Evolutionary conservation across 1,284 basidiomycete species (phyloP).

Genomic region (Pterula multifida): DNA sequence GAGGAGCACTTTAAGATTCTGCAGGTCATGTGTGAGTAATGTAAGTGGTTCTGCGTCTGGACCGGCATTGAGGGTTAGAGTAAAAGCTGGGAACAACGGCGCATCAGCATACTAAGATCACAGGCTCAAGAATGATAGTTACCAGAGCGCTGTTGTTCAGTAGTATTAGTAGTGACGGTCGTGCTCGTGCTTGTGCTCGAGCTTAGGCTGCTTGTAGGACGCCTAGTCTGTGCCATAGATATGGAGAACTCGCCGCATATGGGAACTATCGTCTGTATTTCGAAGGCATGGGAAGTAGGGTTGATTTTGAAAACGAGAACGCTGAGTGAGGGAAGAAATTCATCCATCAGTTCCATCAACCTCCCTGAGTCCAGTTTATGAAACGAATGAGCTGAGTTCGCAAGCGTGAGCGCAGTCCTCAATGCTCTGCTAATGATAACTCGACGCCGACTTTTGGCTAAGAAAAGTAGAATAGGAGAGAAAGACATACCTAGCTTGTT

Average conservation of each 20-base stretch:
- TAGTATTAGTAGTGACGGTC: constrained; percentile 11
- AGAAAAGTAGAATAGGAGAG: neutral
- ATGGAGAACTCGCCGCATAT: constrained; percentile 40
- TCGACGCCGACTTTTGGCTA: neutral
- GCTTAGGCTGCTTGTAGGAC: neutral
- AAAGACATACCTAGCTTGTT: neutral
- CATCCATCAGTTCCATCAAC: too few species aligned
- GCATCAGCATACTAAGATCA: neutral
- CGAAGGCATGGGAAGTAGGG: constrained; percentile 17
- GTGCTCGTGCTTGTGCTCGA: neutral
- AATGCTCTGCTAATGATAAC: neutral
- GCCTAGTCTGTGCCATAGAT: constrained; percentile 35
- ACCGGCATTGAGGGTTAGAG: constrained; percentile 33
- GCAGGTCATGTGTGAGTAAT: constrained; percentile 34
- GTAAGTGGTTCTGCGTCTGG: constrained; percentile 23
- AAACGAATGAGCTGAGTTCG: too few species aligned
- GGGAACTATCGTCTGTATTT: constrained; percentile 36
- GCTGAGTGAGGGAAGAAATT: constrained; percentile 16
- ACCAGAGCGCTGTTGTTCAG: constrained; percentile 14
- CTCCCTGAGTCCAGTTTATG: too few species aligned
- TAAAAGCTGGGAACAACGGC: constrained; percentile 22
- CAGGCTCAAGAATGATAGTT: constrained; percentile 16
- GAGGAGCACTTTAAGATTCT: constrained; percentile 29
- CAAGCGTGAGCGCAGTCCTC: neutral
- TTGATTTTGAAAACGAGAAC: constrained; percentile 32